Conservation (phyloP, 805 yeast species). For the Candida orba region DNA sequence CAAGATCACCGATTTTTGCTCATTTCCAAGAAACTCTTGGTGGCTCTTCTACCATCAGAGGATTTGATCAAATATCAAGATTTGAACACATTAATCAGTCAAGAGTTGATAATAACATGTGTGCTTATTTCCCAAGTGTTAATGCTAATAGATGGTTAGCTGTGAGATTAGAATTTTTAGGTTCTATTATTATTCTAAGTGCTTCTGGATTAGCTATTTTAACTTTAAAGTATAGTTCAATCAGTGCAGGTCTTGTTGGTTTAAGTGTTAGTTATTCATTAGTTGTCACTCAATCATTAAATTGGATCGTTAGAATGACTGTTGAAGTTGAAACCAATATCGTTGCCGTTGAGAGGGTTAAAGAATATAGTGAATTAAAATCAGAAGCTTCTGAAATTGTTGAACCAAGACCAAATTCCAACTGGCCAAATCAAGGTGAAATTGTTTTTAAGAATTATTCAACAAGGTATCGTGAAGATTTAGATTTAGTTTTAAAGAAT, state of each 20-base stretch:
- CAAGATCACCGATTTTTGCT: slow-evolving; percentile 75
- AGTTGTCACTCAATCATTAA: slow-evolving; percentile 86
- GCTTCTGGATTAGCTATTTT: slow-evolving; percentile 75
- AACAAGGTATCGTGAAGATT: slow-evolving; percentile 76
- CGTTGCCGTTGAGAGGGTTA: slow-evolving; percentile 91
- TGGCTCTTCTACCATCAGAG: slow-evolving; percentile 72
- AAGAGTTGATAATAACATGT: slow-evolving; percentile 79
- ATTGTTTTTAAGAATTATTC: slow-evolving; percentile 65
- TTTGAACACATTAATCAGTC: slow-evolving; percentile 58
- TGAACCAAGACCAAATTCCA: slow-evolving; percentile 56
- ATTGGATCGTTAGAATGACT: slow-evolving; percentile 98
- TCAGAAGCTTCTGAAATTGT: slow-evolving; percentile 81
- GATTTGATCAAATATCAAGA: slow-evolving; percentile 59
- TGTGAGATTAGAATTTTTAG: slow-evolving; percentile 84
- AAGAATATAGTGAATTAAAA: slow-evolving; percentile 72
- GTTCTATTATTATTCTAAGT: slow-evolving; percentile 79
- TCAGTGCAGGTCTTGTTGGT: slow-evolving; percentile 91
- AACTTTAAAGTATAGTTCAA: slow-evolving; percentile 50
- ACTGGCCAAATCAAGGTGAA: slow-evolving; percentile 72
- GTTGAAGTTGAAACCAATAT: slow-evolving; percentile 97
- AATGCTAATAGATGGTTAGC: slow-evolving; percentile 98
- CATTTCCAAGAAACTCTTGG: slow-evolving; percentile 77
- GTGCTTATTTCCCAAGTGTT: slow-evolving; percentile 87
- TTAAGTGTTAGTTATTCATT: slow-evolving; percentile 88
- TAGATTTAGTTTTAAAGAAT: slow-evolving; percentile 71